Base-by-base conservation (phyloP, 345 rosid genomes). In the Nasturtium officinale region DNA sequence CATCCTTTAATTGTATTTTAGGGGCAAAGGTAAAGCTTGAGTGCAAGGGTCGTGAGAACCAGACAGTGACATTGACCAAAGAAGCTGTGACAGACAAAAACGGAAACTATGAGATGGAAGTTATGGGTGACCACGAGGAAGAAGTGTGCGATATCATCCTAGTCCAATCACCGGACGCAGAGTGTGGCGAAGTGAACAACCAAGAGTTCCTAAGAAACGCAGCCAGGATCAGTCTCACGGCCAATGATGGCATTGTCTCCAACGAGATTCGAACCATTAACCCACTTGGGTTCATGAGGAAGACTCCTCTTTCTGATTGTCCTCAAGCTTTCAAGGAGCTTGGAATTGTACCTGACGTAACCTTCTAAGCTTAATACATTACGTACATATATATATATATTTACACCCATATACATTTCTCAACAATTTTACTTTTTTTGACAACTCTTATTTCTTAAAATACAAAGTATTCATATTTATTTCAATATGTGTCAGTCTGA, bases 251-350 rank as follows among this genome's bases (percentile, higher is more conserved):
- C 56, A 74, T 87, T 18, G 77, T 70, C 51, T 63, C 85, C 0
- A 52, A 79, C 73, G 82, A 74, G 3, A 16, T 33, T 11, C 78
- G 90, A 61, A 17, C 32, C 32, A 89, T 82, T 46, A 87, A 77
- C 74, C 92, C 96, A 63, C 85, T 90, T 51, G 87, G 89, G 16
- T 86, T 85, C 85, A 68, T 85, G 85, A 83, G 58, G 77, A 73
- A 79, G 72, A 58, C 75, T 58, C 76, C 84, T 71, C 79, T 80
- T 6, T 54, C 83, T 15, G 83, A 79, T 35, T 87, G 93, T 73
- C 16, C 69, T 32, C 75, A 81, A 1, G 83, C 75, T 65, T 81
- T 87, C 67, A 74, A 45, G 52, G 96, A 90, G 60, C 89, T 90
- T 54, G 91, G 88, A 57, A 70, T 87, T 35, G 65, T 78, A 54